Base-by-base conservation (phyloP, 495 filamentous ascomycete species). In the Tuber umbilicatum region DNA sequence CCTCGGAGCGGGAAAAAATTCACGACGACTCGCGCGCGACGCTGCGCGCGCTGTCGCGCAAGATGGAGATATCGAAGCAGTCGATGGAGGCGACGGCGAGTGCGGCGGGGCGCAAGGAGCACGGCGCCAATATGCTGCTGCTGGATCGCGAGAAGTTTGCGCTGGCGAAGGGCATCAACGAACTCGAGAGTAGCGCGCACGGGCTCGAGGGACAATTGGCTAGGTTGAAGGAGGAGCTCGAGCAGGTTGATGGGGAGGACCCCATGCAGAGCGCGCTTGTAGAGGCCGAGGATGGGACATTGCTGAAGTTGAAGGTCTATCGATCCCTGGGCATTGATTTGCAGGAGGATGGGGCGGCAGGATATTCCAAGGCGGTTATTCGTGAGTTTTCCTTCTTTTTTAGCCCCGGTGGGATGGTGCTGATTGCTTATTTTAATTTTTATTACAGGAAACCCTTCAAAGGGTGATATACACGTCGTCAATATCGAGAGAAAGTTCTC, bases 401-500 rank as follows among this genome's bases (percentile, higher is more conserved):
- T 12, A 2, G 21, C 7, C 2, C 1, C 5, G 4, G 31, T 17
- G 21, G 27, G 40, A 16, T 42, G 1, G 41, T 74, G 38, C 5
- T 31, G 9, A 16, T 35, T 21, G 39, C 17, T 67, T n/a, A 38
- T 16, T 47, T 7, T 39, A 7, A 39, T 40, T 31, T 4, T 67
- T 73, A 43, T 19, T 76, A 37, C 21, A 80, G 78, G 94, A 73
- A 97, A 96, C 84, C 90, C 89, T 76, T 87, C 88, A 73, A 94
- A 93, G 84, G 94, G 93, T 41, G 95, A 97, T 83, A 92, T 97
- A 72, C 92, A 97, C 83, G 92, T 98, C 41, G 90, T 99, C 70
- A 97, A 97, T 80, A 90, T 99, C 76, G 94, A 97, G 81, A 88
- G 91, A 70, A 97, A 94, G 84, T 93, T 97, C 81, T 94, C 92